Percentiles rank a stretch among this genome's conserved stretches.
These are phyloP conservation scores for Cyclotella distinguenda DNA, from an alignment of 108 stramenopile species.

Conservation along the genomic window DNA sequence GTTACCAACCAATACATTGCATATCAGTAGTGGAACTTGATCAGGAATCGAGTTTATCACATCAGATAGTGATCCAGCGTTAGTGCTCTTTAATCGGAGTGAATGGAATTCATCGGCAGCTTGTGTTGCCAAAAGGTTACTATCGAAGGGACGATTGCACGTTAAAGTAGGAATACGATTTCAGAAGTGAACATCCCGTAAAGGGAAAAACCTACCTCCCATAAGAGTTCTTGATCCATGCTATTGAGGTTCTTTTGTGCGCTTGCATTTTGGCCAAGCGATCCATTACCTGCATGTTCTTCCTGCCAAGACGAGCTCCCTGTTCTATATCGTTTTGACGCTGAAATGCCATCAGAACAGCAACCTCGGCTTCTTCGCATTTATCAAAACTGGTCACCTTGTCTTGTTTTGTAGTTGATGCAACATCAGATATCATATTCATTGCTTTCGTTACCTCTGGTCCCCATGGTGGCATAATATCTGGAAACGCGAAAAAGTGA, in stretches of 20 bases:
- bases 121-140: slow-evolving; percentile 46
- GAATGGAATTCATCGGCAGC: slow-evolving; percentile 65
- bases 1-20: slow-evolving; percentile 66
- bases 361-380: slow-evolving; percentile 41
- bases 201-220: slow-evolving; percentile 33
- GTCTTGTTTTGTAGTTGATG: neutral
- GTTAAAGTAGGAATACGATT: neutral
- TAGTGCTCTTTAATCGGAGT: slow-evolving; percentile 35
- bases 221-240: slow-evolving; percentile 54
- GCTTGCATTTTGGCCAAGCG: slow-evolving; percentile 83
- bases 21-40: slow-evolving; percentile 72
- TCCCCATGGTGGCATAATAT: slow-evolving; percentile 81
- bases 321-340: slow-evolving; percentile 86
- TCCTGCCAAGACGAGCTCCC: slow-evolving; percentile 76
- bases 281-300: slow-evolving; percentile 90
- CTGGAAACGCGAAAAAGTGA: slow-evolving; percentile 1
- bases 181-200: neutral
- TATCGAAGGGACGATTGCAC: neutral
- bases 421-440: slow-evolving; percentile 48
- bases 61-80: slow-evolving; percentile 45
- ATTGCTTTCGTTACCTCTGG: slow-evolving; percentile 67
- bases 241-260: slow-evolving; percentile 67
- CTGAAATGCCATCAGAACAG: slow-evolving; percentile 69
- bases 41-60: slow-evolving; percentile 24
- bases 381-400: slow-evolving; percentile 8